Evolutionary conservation across 129 eudicot species (phyloP).

Genomic region (Apium graveolens): DNA sequence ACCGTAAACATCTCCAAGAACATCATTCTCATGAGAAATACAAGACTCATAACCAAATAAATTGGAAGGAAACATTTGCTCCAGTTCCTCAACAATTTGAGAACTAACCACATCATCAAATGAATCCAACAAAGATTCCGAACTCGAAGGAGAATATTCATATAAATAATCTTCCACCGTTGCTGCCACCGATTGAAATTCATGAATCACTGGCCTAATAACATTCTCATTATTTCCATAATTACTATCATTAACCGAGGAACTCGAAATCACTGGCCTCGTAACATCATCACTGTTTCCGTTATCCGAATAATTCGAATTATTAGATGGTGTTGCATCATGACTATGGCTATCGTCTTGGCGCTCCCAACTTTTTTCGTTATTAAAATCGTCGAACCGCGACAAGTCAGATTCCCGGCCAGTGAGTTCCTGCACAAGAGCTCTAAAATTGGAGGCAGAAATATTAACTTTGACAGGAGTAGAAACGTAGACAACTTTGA

Average conservation of each 20-base stretch:
- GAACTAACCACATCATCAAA: conserved; percentile 25
- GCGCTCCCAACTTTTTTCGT: not conserved
- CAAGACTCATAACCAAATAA: not conserved
- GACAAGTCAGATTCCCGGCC: conserved; percentile 65
- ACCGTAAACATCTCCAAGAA: conserved; percentile 4
- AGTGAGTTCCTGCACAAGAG: conserved; percentile 68
- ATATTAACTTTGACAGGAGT: conserved; percentile 74
- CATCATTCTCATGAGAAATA: not conserved
- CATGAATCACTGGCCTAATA: conserved; percentile 2
- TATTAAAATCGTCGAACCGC: conserved; percentile 17
- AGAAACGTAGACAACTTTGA: conserved; percentile 76
- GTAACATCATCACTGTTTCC: not conserved
- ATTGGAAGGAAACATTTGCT: conserved; percentile 25
- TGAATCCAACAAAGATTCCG: conserved; percentile 32
- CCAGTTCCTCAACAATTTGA: conserved; percentile 30
- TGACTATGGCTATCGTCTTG: not conserved
- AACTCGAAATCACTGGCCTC: conserved; percentile 6
- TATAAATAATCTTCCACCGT: not conserved
- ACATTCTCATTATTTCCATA: not conserved
- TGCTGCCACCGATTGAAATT: not conserved
- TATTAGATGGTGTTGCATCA: not conserved
- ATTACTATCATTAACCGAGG: not conserved
- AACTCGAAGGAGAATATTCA: conserved; percentile 26
- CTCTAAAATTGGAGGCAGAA: conserved; percentile 44
- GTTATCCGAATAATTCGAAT: not conserved